Evolutionary conservation across 805 yeast genomes (phyloP).

Genomic region (Komagataella kurtzmanii): DNA sequence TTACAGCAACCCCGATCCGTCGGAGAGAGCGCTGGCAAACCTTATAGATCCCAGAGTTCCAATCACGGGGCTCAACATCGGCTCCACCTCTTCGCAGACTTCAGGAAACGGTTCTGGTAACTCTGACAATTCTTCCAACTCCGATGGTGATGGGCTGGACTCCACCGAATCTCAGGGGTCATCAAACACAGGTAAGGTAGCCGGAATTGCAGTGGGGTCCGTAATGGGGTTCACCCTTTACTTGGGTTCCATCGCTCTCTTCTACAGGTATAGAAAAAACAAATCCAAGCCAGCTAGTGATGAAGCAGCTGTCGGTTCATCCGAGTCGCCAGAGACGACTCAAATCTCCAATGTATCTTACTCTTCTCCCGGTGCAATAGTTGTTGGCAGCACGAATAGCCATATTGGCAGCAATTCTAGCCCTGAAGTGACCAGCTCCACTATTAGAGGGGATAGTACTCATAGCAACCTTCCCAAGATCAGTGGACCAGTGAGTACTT

Average conservation of each 20-base stretch:
- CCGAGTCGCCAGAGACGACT: constrained; percentile 5
- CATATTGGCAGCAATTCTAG: constrained; percentile 2
- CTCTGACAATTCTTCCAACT: constrained; percentile 3
- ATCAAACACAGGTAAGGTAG: constrained; percentile 28
- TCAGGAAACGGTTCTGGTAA: constrained; percentile 6
- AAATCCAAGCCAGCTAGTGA: constrained; percentile 5
- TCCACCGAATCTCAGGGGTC: constrained; percentile 13
- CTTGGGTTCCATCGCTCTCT: constrained; percentile 42
- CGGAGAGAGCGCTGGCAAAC: constrained; percentile 42
- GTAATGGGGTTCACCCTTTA: constrained; percentile 63
- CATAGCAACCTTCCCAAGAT: constrained; percentile 27
- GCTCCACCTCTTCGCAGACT: constrained; percentile 4
- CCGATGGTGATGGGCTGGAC: constrained; percentile 7
- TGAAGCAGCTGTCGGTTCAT: constrained; percentile 2
- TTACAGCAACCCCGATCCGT: constrained; percentile 43
- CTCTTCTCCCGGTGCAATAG: not conserved
- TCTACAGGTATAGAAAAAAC: constrained; percentile 28
- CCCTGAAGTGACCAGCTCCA: constrained; percentile 1
- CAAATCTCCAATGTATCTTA: constrained; percentile 6
- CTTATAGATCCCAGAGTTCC: constrained; percentile 68
- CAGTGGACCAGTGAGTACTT: constrained; percentile 57
- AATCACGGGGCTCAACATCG: constrained; percentile 25
- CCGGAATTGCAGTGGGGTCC: constrained; percentile 77
- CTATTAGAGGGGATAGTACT: constrained; percentile 4
- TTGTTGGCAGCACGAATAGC: constrained; percentile 2